Base-by-base conservation (phyloP, 1,139 yeast genomes). In the Hemisphaericaspora xylanilytica region DNA sequence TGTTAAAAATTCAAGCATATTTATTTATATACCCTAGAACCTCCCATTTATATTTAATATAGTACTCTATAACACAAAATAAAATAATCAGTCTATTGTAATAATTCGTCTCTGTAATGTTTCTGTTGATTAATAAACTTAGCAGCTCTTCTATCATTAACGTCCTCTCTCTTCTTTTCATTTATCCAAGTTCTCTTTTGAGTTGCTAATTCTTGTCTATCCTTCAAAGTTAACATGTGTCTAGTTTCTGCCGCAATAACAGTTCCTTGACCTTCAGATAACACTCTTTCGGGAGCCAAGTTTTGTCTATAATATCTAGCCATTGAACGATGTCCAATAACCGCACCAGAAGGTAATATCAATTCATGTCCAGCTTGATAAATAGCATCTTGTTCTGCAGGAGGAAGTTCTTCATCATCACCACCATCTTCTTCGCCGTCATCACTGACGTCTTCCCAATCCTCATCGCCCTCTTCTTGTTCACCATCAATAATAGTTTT, bases 221-320 rank as follows among this genome's bases (percentile, higher is more conserved):
- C 77, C 50, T 69, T 61, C 36, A 76, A 66, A 26, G 69, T 59
- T 48, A 80, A 68, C 67, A 83, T 72, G 41, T 80, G 85, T 64
- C 96, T 79, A 3, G 90, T 78, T 57, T 90, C 97, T 2, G 96
- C 97, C 25, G 97, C 95, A 56, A 87, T 75, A 21, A 92, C 84
- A 0, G 97, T 92, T 49, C 95, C 94, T 65, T 88, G 96, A 35
- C 96, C 97, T 58, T 89, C 96, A 24, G 83, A 73, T 32, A 84
- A 70, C 36, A 78, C 77, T 43, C 75, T 67, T 44, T 85, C 90
- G 2, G 95, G 95, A 40, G 82, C 80, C 50, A 87, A 65, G 57
- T 84, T 81, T 75, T 89, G 76, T 59, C 83, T 83, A 68, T 82
- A 90, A 64, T 90, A 92, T 55, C 95, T 77, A 36, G 82, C 86